phyloP scores from a whole-genome alignment of 805 yeast genomes.

The Candida argentea region DNA sequence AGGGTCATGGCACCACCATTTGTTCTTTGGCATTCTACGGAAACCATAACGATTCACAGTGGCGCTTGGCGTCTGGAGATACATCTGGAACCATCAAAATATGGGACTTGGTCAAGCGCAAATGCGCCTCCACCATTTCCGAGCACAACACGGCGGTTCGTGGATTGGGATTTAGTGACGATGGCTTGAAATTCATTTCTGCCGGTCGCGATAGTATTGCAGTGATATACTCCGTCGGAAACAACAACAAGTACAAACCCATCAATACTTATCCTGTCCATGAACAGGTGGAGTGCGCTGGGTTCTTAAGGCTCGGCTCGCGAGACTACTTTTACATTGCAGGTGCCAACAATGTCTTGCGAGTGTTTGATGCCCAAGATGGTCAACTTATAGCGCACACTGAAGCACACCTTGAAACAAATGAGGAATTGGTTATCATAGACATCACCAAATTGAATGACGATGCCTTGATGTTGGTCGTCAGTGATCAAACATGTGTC shows the following conservation, averaged over 20 bases:
- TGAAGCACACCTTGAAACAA: slow-evolving; percentile 40
- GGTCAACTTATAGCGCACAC: slow-evolving; percentile 40
- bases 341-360: slow-evolving; percentile 65
- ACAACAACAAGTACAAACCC: slow-evolving; percentile 39
- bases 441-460: slow-evolving; percentile 40
- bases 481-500: slow-evolving; percentile 79
- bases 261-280: slow-evolving; percentile 59
- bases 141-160: slow-evolving; percentile 84
- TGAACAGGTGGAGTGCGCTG: slow-evolving; percentile 65
- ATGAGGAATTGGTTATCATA: slow-evolving; percentile 64
- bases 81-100: slow-evolving; percentile 46
- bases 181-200: slow-evolving; percentile 50
- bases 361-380: slow-evolving; percentile 47
- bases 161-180: slow-evolving; percentile 56
- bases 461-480: slow-evolving; percentile 37
- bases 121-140: slow-evolving; percentile 47
- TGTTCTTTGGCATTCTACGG: slow-evolving; percentile 71
- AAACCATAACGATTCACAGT: slow-evolving; percentile 48
- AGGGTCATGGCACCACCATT: slow-evolving; percentile 88
- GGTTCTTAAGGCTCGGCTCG: slow-evolving; percentile 35
- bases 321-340: slow-evolving; percentile 50
- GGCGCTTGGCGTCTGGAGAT: slow-evolving; percentile 73
- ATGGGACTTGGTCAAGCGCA: slow-evolving; percentile 67
- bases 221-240: slow-evolving; percentile 42
- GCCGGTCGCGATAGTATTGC: slow-evolving; percentile 87